Base-by-base conservation (phyloP, 441 rosid genomes). In the Pelargonium cotyledonis region DNA sequence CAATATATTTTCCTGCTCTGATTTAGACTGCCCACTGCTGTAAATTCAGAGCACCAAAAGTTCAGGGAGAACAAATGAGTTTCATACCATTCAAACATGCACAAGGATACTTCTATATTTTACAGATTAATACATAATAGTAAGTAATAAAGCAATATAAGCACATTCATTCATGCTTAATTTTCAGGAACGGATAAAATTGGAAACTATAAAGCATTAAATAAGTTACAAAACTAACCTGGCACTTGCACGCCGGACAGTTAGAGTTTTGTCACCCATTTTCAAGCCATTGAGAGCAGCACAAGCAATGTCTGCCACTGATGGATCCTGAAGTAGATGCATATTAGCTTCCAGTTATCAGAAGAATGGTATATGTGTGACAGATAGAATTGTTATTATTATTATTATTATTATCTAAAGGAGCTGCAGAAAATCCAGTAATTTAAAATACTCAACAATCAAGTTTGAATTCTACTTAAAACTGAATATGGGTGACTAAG, bases 251-350 rank as follows among this genome's bases (percentile, higher is more conserved):
- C 81, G 81, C 29, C 78, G 68, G 23, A 78, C 81, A 9, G 78
- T 78, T 49, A 74, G 72, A 53, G 81, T 78, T 63, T 78, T 78
- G 66, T 78, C 81, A 7, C 81, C 81, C 81, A 78, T 74, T 69
- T 78, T 74, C 67, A 78, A 69, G 64, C 81, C 81, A 74, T 78
- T 78, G 6, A 78, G 76, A 65, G 81, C 81, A 38, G 81, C 81
- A 71, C 81, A 78, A 16, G 81, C 81, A 19, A 78, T 71, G 75
- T 78, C 81, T 40, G 77, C 75, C 29, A 78, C 81, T 0, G 76
- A 14, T n/a, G 74, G 75, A 72, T 78, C 78, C 72, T 71, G 76
- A 68, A 16, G 65, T 40, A 23, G 44, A 21, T 21, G 43, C 15
- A 40, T 57, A 68, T 62, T 68, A 68, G 76, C 65, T 67, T 31